Base-by-base conservation (phyloP, 495 filamentous ascomycete genomes). In the Penicillium antarcticum region DNA sequence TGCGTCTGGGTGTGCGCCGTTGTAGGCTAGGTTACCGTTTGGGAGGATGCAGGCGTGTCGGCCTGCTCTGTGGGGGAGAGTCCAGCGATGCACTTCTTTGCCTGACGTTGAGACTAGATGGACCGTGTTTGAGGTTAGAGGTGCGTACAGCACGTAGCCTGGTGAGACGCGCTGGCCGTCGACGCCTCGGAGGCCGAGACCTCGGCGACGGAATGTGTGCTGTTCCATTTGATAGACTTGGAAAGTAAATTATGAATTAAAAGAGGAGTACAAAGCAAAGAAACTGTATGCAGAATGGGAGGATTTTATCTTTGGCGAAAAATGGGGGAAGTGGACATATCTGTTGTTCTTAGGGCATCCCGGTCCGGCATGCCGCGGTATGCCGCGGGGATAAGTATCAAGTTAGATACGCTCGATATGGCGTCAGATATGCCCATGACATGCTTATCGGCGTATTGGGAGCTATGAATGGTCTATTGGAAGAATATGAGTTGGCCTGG, bases 1-100 rank as follows among this genome's bases (percentile, higher is more conserved):
- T 9, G 67, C 60, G 19, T 69, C 65, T 1, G 72, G 68, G 45
- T 73, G 73, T 1, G 69, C 66, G 34, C 64, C 69, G 51, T 78
- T 76, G 58, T 68, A 71, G 29, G 74, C 74, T 9, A 77, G 66
- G 24, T 64, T 73, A 4, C 74, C 72, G 43, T 71, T 65, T 10
- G 64, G 61, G 7, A 76, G 69, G 38, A 77, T 65, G 5, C 70
- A 60, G 10, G 73, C 67, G 45, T 77, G 73, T 5, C 73, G 69
- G 11, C 72, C 73, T 1, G 66, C 61, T 5, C 74, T 67, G 41
- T 69, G 56, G 4, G 74, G 73, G 4, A 76, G 59, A 1, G 57
- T 67, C 74, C 74, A 78, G 2, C 62, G 51, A 45, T 76, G 72
- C 0, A 74, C 69, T 66, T 75, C 72, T 19, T 68, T 56, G 0